phyloP scores from a whole-genome alignment of 345 rosid species.

The Barbarea vulgaris region DNA sequence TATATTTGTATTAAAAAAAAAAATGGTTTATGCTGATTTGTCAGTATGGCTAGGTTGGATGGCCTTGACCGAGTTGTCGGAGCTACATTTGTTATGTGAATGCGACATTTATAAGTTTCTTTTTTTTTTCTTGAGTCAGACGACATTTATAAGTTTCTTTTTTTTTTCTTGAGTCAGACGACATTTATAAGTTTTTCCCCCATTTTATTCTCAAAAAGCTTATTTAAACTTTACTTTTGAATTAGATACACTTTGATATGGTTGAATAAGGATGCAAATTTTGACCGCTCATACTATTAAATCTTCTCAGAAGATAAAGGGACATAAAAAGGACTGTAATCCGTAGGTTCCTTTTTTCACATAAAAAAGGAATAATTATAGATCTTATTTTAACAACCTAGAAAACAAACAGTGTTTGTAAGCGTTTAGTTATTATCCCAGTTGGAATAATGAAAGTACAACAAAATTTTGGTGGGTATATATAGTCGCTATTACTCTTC shows the following conservation, averaged over 20 bases:
- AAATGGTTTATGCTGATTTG: not conserved
- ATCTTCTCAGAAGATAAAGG: not conserved
- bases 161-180: not conserved
- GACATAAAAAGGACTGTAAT: not conserved
- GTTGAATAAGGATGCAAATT: not conserved
- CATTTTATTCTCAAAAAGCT: not conserved
- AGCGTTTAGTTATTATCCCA: not conserved
- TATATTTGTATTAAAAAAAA: not conserved
- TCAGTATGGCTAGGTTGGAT: not conserved
- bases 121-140: not conserved
- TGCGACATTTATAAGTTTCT: not conserved
- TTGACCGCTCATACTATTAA: conserved; percentile 7
- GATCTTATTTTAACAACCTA: not conserved
- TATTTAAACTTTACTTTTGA: not conserved
- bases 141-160: not conserved
- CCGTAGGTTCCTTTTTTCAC: not conserved
- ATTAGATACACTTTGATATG: not conserved
- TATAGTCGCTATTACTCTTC: not conserved
- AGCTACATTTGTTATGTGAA: conserved; percentile 14
- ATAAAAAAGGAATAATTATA: too few species aligned
- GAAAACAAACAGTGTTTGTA: not conserved
- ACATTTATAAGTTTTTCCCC: not conserved
- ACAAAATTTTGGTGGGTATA: not conserved
- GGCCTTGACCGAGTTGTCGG: conserved; percentile 14
- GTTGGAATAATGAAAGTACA: not conserved